A percentile compares a stretch with the other conserved stretches of the same genome.
phyloP scores from a whole-genome alignment of 1,139 yeast genomes.

The Taphrina sp. region DNA sequence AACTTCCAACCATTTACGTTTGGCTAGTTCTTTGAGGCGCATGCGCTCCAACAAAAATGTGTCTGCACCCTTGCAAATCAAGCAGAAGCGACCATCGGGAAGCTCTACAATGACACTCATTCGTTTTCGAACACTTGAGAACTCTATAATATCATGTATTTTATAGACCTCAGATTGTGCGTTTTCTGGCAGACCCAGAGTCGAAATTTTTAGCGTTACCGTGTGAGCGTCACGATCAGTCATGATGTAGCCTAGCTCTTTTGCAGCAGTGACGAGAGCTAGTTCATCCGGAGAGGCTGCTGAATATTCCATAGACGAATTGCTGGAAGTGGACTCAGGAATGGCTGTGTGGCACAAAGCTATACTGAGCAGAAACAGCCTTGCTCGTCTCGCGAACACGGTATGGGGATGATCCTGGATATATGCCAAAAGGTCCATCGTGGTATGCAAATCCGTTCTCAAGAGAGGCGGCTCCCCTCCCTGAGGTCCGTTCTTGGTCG shows the following conservation, averaged over 20 bases:
- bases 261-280: constrained; percentile 89
- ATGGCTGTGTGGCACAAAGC: constrained; percentile 89
- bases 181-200: constrained; percentile 69
- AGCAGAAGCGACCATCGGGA: constrained; percentile 74
- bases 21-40: constrained; percentile 58
- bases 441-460: too few relatives aligned
- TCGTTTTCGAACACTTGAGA: constrained; percentile 82
- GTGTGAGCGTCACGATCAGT: constrained; percentile 61
- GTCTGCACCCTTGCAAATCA: constrained; percentile 95
- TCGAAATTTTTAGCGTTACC: constrained; percentile 72
- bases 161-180: constrained; percentile 68
- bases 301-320: constrained; percentile 66
- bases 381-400: constrained; percentile 67
- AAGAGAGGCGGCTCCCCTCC: not conserved
- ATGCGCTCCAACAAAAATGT: constrained; percentile 80
- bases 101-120: constrained; percentile 84
- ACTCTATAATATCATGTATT: constrained; percentile 77
- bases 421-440: constrained; percentile 64
- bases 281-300: constrained; percentile 96
- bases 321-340: constrained; percentile 54
- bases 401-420: constrained; percentile 71
- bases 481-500: not conserved
- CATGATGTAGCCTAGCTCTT: constrained; percentile 86
- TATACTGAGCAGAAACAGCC: constrained; percentile 72
- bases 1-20: constrained; percentile 61